Percentiles rank a stretch among this genome's conserved stretches.
These are phyloP conservation scores for Stachybotrys chartarum DNA, from an alignment of 2,329 filamentous ascomycete species.

Conservation along the genomic window DNA sequence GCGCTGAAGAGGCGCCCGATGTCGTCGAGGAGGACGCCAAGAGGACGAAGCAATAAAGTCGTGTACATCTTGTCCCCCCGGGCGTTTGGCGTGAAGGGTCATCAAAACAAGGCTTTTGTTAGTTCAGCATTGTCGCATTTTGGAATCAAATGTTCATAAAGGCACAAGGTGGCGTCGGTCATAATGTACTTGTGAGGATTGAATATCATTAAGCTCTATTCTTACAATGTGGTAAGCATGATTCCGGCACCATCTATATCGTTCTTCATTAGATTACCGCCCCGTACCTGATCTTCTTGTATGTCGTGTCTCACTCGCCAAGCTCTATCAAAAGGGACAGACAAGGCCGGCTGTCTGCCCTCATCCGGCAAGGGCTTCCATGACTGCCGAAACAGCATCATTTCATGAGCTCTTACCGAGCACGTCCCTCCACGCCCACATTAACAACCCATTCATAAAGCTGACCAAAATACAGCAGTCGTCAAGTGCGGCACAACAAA, in stretches of 20 bases:
- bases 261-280: not conserved
- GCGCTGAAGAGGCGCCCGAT: slow-evolving; percentile 39
- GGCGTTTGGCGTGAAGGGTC: not conserved
- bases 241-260: not conserved
- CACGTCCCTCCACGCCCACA: no score
- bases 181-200: not conserved
- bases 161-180: not conserved
- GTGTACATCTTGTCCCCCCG: not conserved
- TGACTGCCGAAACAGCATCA: not conserved
- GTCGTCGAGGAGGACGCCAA: slow-evolving; percentile 29
- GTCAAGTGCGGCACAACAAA: no score
- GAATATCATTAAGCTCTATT: not conserved
- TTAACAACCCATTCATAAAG: no score
- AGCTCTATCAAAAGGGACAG: not conserved
- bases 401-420: no score
- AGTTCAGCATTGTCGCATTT: not conserved
- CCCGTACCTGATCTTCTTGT: no score
- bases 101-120: not conserved
- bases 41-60: slow-evolving; percentile 23
- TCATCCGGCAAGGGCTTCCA: not conserved
- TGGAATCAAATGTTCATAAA: not conserved
- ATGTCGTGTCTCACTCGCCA: no score
- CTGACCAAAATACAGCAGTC: no score
- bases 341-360: not conserved
- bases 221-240: not conserved